These are phyloP conservation scores for Trametes maxima DNA, from an alignment of 768 basidiomycete species.

Conservation along the genomic window DNA sequence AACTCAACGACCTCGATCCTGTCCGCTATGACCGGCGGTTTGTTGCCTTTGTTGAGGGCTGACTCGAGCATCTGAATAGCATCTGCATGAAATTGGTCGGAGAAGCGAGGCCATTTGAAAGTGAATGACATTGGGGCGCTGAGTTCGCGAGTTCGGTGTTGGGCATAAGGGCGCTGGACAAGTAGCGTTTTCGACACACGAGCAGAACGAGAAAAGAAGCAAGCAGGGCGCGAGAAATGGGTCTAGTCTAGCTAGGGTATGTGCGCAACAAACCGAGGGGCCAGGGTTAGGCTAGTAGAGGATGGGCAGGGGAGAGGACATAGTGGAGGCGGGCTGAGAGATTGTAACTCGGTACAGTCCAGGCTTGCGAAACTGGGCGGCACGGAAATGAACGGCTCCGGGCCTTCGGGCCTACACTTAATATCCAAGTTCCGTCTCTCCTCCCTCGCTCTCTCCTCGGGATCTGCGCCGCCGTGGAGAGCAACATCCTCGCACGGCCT, in stretches of 20 bases:
- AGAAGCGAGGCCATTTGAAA: constrained; percentile 97
- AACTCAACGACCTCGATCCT: constrained; percentile 97
- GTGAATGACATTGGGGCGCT: constrained; percentile 72
- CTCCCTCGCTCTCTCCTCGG: constrained; percentile 1
- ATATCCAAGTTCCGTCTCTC: too few relatives aligned
- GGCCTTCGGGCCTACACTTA: too few relatives aligned
- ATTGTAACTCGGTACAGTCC: not conserved
- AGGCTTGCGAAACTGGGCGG: constrained; percentile 22
- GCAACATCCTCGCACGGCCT: not conserved
- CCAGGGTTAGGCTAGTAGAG: not conserved
- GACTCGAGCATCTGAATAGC: constrained; percentile 96
- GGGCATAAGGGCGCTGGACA: constrained; percentile 11
- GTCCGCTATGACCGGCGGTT: constrained; percentile 96
- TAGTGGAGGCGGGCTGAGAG: constrained; percentile 14
- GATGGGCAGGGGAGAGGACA: constrained; percentile 8
- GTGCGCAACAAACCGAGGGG: not conserved
- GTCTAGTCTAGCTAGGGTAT: constrained; percentile 6
- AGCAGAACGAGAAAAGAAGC: not conserved
- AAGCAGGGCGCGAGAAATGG: not conserved
- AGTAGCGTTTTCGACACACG: constrained; percentile 2
- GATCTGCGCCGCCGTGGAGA: not conserved
- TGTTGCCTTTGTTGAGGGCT: constrained; percentile 96
- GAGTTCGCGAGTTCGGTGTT: constrained; percentile 1
- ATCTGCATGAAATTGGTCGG: constrained; percentile 94
- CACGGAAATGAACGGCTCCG: constrained; percentile 16